Evolutionary conservation across 805 yeast genomes (phyloP).

Genomic region (Pichia cephalocereana): DNA sequence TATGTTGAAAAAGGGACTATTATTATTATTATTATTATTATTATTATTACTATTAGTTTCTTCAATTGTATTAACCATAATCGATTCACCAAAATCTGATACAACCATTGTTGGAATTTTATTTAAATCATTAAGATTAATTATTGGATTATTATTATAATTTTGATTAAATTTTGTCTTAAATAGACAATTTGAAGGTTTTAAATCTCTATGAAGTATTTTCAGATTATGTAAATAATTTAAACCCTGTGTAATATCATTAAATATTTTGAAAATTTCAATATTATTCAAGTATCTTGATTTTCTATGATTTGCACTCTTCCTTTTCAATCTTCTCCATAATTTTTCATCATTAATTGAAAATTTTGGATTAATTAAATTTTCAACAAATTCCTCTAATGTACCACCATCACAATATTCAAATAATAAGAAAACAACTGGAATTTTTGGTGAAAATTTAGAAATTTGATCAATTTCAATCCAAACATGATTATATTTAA

Average conservation of each 20-base stretch:
- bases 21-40: not conserved
- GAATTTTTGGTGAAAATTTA: conserved; percentile 45
- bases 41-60: not conserved
- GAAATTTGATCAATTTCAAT: conserved; percentile 53
- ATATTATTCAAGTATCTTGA: conserved; percentile 33
- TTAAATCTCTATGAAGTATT: conserved; percentile 79
- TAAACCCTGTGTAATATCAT: conserved; percentile 63
- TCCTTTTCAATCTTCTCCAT: conserved; percentile 12
- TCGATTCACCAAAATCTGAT: conserved; percentile 87
- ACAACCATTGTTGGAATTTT: conserved; percentile 63
- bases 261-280: conserved; percentile 62
- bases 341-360: conserved; percentile 31
- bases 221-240: conserved; percentile 63
- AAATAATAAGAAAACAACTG: conserved; percentile 66
- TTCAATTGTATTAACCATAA: conserved; percentile 48
- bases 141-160: conserved; percentile 16
- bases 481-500: conserved; percentile 90
- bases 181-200: conserved; percentile 80
- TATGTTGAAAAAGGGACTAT: conserved; percentile 22
- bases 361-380: conserved; percentile 28
- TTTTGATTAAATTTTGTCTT: conserved; percentile 25
- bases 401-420: conserved; percentile 90
- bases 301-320: conserved; percentile 7
- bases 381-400: conserved; percentile 53
- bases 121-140: conserved; percentile 15